Evolutionary conservation across 2,329 filamentous ascomycete species (phyloP), one percentile per base, ranked within the genome.

Genomic region (Aureobasidium vineae): DNA sequence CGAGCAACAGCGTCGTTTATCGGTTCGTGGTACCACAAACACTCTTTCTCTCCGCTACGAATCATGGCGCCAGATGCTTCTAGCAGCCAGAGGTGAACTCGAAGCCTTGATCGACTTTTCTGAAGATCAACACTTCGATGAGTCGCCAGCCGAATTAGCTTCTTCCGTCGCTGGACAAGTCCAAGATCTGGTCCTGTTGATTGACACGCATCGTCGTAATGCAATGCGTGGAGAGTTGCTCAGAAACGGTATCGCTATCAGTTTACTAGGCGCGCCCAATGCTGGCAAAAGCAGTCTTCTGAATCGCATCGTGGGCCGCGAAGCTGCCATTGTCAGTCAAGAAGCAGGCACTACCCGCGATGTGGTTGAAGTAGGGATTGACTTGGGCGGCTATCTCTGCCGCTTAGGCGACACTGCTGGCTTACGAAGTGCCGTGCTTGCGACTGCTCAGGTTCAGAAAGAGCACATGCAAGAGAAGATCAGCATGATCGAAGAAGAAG

Each of bases 91-190:
- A 1, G 95, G 92, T 11, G 93, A 98, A 78, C 83, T 99, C 45
- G 95, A 99, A 78, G 95, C 95, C 0, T 79, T 99, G 71, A 98
- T 99, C 69, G 95, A 99, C 77, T 99, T 99, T 75, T 90, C 91
- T 0, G 95, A 99, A 76, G 95, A 98, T 73, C 94, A 99, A 78
- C 91, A 98, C 79, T 96, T 99, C 73, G 93, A 98, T 71, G 92
- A 97, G 77, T 89, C 91, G 2, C 90, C 92, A 0, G 79, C 83
- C 0, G 85, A 90, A 65, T 82, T 98, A 26, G 83, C 96, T 52
- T 76, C 74, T 0, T 91, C 88, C 57, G 90, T 97, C 36, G 84
- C 86, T 1, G 71, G 70, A 0, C 87, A 92, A 73, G 85, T 96
- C 2, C 74, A 76, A 1, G 76, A 73, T 0, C 85, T 98, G 66